Conservation (phyloP, 108 stramenopile species). For the Cylindrotheca fusiformis region DNA sequence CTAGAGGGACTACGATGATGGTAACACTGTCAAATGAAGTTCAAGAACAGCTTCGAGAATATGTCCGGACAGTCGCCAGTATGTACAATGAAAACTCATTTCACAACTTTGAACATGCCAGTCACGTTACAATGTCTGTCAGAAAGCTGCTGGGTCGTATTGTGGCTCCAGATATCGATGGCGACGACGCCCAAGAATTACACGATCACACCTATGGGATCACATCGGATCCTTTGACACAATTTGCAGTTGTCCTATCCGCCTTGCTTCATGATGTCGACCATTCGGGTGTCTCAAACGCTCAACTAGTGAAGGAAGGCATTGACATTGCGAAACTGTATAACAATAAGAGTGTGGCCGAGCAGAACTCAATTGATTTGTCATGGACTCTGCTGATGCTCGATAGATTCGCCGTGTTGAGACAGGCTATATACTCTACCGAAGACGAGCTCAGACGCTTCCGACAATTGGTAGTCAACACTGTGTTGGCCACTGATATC, state of each 20-base stretch:
- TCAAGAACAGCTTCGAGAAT: constrained; percentile 13
- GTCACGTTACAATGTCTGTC: constrained; percentile 25
- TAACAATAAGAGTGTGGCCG: constrained; percentile 41
- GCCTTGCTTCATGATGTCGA: constrained; percentile 53
- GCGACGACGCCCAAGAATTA: background rate
- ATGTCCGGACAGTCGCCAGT: constrained; percentile 22
- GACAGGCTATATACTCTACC: constrained; percentile 1
- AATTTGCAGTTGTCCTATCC: constrained; percentile 42
- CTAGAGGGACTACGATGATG: background rate
- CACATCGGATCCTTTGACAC: constrained; percentile 41
- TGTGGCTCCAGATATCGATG: constrained; percentile 12
- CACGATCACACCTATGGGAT: constrained; percentile 35
- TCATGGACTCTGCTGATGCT: constrained; percentile 46
- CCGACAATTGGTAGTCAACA: constrained; percentile 17
- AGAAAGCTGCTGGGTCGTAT: constrained; percentile 26
- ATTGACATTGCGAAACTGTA: constrained; percentile 24
- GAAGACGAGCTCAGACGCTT: constrained; percentile 10
- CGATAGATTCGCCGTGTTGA: constrained; percentile 13
- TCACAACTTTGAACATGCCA: constrained; percentile 31
- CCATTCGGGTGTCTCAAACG: constrained; percentile 43
- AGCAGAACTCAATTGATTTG: constrained; percentile 41
- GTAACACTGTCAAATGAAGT: constrained; percentile 11
- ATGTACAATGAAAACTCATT: constrained; percentile 27
- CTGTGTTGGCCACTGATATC: constrained; percentile 16
- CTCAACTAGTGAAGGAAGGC: constrained; percentile 42